Percentiles rank a stretch among this genome's conserved stretches.
These are phyloP conservation scores for Colletotrichum sp. DNA, from an alignment of 2,329 filamentous ascomycete species.

Conservation along the genomic window DNA sequence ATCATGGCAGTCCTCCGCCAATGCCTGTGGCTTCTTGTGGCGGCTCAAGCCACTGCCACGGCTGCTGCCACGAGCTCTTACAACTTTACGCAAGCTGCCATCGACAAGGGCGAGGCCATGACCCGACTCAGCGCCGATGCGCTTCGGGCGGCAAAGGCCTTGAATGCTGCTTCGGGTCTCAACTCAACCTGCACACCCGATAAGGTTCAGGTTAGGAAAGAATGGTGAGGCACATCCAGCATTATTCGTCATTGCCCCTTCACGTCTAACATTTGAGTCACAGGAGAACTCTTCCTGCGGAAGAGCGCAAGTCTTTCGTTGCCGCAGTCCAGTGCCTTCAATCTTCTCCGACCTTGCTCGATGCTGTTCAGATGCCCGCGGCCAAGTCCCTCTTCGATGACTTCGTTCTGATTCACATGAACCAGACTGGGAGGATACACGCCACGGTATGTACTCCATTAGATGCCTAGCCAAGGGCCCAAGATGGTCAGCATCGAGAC, in stretches of 20 bases:
- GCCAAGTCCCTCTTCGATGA: conserved; percentile 18
- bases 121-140: neutral
- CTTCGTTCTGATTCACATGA: conserved; percentile 21
- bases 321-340: conserved; percentile 8
- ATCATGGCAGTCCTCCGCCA: neutral
- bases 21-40: neutral
- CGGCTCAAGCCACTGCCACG: neutral
- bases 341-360: neutral
- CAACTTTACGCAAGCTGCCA: neutral
- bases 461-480: neutral
- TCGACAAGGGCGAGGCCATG: conserved; percentile 1
- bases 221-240: neutral
- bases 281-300: conserved; percentile 1
- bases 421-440: conserved; percentile 15
- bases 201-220: conserved; percentile 4
- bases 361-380: neutral
- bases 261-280: neutral
- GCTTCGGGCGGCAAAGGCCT: neutral
- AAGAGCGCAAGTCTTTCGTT: conserved; percentile 6
- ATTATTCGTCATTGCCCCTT: neutral
- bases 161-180: neutral
- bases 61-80: neutral
- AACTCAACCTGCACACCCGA: neutral
- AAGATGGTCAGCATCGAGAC: accelerated
- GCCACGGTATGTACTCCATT: neutral